These are phyloP conservation scores for Lodderomyces metapsilosis DNA, from an alignment of 1,139 yeast species.

Conservation along the genomic window DNA sequence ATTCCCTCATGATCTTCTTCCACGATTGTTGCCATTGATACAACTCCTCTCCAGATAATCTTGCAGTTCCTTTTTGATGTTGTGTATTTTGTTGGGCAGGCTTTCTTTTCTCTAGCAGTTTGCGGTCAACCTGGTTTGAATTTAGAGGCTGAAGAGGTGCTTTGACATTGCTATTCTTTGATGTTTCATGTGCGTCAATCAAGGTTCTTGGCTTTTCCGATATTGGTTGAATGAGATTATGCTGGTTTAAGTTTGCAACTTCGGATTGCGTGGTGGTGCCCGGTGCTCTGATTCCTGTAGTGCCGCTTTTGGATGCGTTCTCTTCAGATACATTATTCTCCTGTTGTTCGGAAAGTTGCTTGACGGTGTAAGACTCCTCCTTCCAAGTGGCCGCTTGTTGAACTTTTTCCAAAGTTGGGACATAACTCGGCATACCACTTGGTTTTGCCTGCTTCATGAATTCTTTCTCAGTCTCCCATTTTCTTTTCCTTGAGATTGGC, in stretches of 20 bases:
- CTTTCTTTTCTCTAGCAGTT: conserved; percentile 1
- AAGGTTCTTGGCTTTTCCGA: not conserved
- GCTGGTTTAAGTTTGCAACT: not conserved
- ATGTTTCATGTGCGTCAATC: not conserved
- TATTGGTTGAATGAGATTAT: not conserved
- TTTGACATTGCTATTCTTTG: not conserved
- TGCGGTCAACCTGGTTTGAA: conserved; percentile 1
- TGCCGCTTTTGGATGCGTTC: too few relatives aligned
- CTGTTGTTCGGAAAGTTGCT: too few relatives aligned
- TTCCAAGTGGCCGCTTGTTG: too few relatives aligned
- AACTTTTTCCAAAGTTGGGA: too few relatives aligned
- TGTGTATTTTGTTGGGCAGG: conserved; percentile 9
- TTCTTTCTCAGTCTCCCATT: too few relatives aligned
- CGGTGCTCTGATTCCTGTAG: too few relatives aligned
- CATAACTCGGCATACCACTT: too few relatives aligned
- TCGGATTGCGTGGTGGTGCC: not conserved
- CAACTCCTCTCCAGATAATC: conserved; percentile 52
- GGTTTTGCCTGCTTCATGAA: too few relatives aligned
- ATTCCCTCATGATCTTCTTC: conserved; percentile 71
- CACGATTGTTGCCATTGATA: conserved; percentile 80
- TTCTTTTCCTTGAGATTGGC: too few relatives aligned
- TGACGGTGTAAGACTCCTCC: too few relatives aligned
- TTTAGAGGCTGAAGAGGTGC: not conserved
- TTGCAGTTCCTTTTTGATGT: conserved; percentile 14
- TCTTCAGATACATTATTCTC: too few relatives aligned